A percentile compares a stretch with the other conserved stretches of the same genome.
phyloP scores from a whole-genome alignment of 2,329 filamentous ascomycete species.

The Claviceps sp. region DNA sequence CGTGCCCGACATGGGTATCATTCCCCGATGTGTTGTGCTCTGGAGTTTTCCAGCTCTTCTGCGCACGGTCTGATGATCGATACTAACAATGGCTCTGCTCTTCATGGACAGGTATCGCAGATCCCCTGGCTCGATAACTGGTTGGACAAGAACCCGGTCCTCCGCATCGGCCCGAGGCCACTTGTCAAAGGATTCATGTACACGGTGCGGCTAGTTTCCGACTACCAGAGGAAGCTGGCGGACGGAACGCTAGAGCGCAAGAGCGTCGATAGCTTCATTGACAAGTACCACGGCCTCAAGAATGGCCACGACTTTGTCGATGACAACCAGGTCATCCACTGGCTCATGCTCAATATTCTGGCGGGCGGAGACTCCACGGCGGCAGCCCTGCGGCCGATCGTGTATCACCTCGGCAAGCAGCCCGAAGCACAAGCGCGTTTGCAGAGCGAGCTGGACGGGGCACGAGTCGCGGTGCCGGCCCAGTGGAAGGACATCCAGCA shows the following conservation, averaged over 20 bases:
- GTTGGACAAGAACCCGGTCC: slow-evolving; percentile 18
- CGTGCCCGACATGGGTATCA: background rate
- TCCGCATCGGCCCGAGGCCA: slow-evolving; percentile 12
- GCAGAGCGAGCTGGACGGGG: slow-evolving; percentile 25
- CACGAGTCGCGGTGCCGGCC: slow-evolving; percentile 11
- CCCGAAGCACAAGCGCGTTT: slow-evolving; percentile 15
- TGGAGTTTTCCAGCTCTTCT: too few relatives aligned
- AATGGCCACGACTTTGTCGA: slow-evolving; percentile 22
- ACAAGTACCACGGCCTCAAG: slow-evolving; percentile 7
- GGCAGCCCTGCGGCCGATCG: slow-evolving; percentile 18
- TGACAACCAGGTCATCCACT: slow-evolving; percentile 11
- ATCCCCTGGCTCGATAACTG: slow-evolving; percentile 13
- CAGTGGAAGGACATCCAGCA: slow-evolving; percentile 13
- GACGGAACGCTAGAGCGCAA: slow-evolving; percentile 8
- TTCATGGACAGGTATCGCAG: slow-evolving; percentile 10
- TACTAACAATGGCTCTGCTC: background rate
- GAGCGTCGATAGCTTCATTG: slow-evolving; percentile 13
- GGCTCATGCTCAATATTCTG: slow-evolving; percentile 12
- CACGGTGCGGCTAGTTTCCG: slow-evolving; percentile 11
- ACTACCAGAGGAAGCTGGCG: slow-evolving; percentile 7
- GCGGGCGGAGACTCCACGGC: slow-evolving; percentile 26
- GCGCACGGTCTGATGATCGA: background rate
- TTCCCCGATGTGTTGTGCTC: background rate
- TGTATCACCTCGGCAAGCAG: slow-evolving; percentile 24
- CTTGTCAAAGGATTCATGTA: slow-evolving; percentile 8